Conservation (phyloP, 768 basidiomycete species). For the Boletus speciosus region DNA sequence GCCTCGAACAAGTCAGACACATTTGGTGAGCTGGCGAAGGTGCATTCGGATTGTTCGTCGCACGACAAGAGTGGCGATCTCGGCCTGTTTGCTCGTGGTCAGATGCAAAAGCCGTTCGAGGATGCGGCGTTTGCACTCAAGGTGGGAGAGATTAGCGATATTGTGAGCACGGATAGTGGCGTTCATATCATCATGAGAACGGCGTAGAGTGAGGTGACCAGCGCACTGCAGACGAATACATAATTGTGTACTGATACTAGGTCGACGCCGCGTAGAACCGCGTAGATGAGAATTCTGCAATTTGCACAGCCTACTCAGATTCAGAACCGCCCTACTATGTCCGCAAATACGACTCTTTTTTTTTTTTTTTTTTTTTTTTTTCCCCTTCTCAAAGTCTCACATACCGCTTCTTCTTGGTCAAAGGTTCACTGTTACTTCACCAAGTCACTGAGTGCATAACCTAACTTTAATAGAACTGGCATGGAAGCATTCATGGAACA, state of each 20-base stretch:
- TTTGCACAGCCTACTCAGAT: background rate
- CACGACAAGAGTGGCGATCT: constrained; percentile 83
- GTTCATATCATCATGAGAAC: constrained; percentile 92
- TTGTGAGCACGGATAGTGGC: constrained; percentile 89
- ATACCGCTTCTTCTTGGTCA: background rate
- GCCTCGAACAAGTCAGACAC: constrained; percentile 41
- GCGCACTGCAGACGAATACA: background rate
- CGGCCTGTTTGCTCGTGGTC: constrained; percentile 76
- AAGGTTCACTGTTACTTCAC: background rate
- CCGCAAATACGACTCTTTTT: background rate
- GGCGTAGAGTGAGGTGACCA: constrained; percentile 37
- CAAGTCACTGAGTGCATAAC: background rate
- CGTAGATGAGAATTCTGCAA: no score
- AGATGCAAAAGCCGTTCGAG: constrained; percentile 99
- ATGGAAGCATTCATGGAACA: constrained; percentile 4
- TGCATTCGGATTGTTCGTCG: constrained; percentile 88
- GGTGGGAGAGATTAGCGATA: constrained; percentile 73
- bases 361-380: background rate
- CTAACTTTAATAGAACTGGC: background rate
- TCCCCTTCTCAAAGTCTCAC: background rate
- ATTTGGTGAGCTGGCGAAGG: constrained; percentile 72
- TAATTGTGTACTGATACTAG: background rate
- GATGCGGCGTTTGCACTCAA: constrained; percentile 74
- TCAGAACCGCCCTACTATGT: background rate
- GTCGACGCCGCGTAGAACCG: background rate